Conservation (phyloP, 345 rosid genomes). For the Populus deltoides region DNA sequence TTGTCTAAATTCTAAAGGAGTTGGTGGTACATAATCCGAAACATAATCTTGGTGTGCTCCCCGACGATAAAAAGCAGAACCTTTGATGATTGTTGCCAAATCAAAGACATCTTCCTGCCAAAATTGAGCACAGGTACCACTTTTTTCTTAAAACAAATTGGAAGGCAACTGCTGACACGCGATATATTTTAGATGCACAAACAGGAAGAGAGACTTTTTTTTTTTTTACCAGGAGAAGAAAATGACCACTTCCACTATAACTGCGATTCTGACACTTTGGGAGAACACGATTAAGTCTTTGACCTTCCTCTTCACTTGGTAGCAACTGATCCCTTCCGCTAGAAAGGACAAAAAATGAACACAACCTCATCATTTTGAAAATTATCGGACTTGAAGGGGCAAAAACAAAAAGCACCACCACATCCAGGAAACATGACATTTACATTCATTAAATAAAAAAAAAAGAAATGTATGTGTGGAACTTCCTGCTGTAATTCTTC, state of each 20-base stretch:
- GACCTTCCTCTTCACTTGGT: not conserved
- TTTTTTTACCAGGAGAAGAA: not conserved
- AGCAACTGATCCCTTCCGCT: conserved; percentile 1
- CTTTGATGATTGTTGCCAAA: conserved; percentile 62
- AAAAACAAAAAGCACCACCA: too few species aligned
- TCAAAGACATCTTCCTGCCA: conserved; percentile 63
- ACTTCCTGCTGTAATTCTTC: not conserved
- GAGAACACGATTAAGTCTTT: not conserved
- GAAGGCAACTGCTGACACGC: not conserved
- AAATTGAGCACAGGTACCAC: not conserved
- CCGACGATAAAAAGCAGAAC: conserved; percentile 59
- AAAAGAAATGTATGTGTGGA: not conserved
- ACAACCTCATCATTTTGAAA: not conserved
- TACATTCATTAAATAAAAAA: not conserved
- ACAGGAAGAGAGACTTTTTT: not conserved
- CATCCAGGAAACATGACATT: not conserved
- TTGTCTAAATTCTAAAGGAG: conserved; percentile 45
- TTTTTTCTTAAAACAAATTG: too few species aligned
- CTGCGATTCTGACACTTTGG: not conserved
- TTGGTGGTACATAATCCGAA: conserved; percentile 60
- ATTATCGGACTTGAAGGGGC: not conserved
- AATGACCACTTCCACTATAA: not conserved
- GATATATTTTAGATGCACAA: not conserved
- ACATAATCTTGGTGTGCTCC: conserved; percentile 44
- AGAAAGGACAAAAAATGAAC: not conserved